Conservation (phyloP, 2,329 filamentous ascomycete genomes). For the Botrytis sinoallii region DNA sequence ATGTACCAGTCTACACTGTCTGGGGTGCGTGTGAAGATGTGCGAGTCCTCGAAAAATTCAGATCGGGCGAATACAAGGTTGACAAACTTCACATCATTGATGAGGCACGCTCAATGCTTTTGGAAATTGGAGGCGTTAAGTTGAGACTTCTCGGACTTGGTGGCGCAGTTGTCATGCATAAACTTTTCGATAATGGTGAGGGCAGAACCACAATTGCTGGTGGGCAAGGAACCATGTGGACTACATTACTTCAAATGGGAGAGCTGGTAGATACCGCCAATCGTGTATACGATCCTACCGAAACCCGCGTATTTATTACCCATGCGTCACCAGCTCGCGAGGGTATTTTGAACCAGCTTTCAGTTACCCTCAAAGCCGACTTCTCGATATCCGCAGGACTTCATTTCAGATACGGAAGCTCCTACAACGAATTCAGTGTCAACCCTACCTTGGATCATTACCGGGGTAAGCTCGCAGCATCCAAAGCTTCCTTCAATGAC, state of each 20-base stretch:
- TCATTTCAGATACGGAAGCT: slow-evolving; percentile 97
- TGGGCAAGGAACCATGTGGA: slow-evolving; percentile 99
- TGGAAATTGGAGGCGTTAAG: slow-evolving; percentile 95
- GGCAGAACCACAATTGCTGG: slow-evolving; percentile 97
- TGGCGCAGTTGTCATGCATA: slow-evolving; percentile 98
- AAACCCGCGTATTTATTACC: slow-evolving; percentile 94
- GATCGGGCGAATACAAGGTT: slow-evolving; percentile 96
- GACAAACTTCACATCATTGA: slow-evolving; percentile 98
- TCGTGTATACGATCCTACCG: slow-evolving; percentile 95
- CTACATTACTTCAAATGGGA: slow-evolving; percentile 94
- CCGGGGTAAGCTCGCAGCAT: slow-evolving; percentile 94
- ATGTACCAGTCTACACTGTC: slow-evolving; percentile 96
- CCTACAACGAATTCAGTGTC: slow-evolving; percentile 99
- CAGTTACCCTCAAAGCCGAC: slow-evolving; percentile 94
- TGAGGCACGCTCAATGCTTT: slow-evolving; percentile 90
- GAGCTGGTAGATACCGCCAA: slow-evolving; percentile 97
- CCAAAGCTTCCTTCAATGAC: slow-evolving; percentile 97
- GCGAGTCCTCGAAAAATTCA: slow-evolving; percentile 92
- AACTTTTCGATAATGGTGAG: slow-evolving; percentile 98
- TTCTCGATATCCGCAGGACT: slow-evolving; percentile 97
- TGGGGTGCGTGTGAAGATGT: slow-evolving; percentile 99
- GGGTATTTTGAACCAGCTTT: slow-evolving; percentile 94
- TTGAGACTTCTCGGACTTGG: slow-evolving; percentile 89
- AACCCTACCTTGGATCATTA: slow-evolving; percentile 98
- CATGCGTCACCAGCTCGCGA: slow-evolving; percentile 96